Conservation (phyloP, 306 rosid genomes). For the Sophora flavescens region DNA sequence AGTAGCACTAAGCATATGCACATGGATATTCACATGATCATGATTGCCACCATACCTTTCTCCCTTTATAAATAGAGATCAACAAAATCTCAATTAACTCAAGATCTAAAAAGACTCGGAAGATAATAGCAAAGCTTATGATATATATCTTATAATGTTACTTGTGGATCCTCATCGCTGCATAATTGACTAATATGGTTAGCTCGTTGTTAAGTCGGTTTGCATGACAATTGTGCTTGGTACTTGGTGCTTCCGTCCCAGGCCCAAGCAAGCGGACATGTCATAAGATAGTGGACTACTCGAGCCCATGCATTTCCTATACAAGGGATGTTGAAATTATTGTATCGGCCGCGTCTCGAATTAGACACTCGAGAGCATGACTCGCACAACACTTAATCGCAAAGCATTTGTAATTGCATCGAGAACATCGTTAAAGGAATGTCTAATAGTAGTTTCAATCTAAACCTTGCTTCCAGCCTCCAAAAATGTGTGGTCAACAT, state of each 20-base stretch:
- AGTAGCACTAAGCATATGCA: too few relatives aligned
- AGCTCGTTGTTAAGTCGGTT: slow-evolving; percentile 32
- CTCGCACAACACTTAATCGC: slow-evolving; percentile 55
- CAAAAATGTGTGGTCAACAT: slow-evolving; percentile 55
- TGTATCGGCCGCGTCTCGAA: slow-evolving; percentile 25
- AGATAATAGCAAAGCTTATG: neutral
- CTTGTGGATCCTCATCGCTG: too few relatives aligned
- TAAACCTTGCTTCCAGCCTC: slow-evolving; percentile 51
- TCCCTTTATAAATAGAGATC: neutral
- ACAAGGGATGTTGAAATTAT: neutral
- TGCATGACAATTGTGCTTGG: slow-evolving; percentile 29
- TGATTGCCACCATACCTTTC: too few relatives aligned
- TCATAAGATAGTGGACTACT: slow-evolving; percentile 4
- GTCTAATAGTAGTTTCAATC: slow-evolving; percentile 32
- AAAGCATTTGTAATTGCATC: slow-evolving; percentile 55
- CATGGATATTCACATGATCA: too few relatives aligned
- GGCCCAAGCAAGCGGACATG: slow-evolving; percentile 48
- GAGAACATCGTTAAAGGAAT: slow-evolving; percentile 40
- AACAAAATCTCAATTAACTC: neutral
- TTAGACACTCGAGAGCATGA: slow-evolving; percentile 37
- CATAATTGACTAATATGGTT: slow-evolving; percentile 32
- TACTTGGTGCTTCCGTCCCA: slow-evolving; percentile 9
- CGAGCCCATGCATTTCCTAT: slow-evolving; percentile 44
- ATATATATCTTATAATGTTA: too few relatives aligned
- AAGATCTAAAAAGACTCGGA: neutral